phyloP scores from a whole-genome alignment of 139 green algal genomes.

The Coelastrella sp. region DNA sequence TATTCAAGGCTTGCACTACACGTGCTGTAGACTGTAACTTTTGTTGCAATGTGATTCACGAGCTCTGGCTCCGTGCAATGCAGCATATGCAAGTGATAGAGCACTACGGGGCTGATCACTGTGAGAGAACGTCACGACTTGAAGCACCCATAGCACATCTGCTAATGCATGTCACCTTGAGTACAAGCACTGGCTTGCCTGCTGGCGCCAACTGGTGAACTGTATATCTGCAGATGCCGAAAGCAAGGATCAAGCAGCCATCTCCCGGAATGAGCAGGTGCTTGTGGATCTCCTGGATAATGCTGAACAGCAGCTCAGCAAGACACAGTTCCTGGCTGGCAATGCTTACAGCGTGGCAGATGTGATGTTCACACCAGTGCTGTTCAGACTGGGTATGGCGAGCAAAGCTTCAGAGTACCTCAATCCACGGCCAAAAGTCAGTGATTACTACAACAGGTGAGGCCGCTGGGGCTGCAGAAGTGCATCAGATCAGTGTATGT shows the following conservation, averaged over 20 bases:
- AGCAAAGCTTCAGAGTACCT: conserved; percentile 31
- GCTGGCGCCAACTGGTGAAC: background rate
- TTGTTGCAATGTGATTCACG: no score
- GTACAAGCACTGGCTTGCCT: background rate
- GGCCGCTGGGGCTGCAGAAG: background rate
- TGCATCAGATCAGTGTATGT: background rate
- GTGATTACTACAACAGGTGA: conserved; percentile 42
- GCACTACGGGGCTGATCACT: no score
- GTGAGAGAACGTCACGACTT: no score
- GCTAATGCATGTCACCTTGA: no score
- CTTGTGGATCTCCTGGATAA: conserved; percentile 8
- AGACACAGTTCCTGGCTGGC: conserved; percentile 1
- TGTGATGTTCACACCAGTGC: conserved; percentile 40
- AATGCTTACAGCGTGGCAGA: conserved; percentile 37
- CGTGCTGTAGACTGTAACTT: no score
- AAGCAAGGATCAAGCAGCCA: background rate
- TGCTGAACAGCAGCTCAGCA: conserved; percentile 35
- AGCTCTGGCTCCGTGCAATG: no score
- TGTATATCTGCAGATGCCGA: background rate
- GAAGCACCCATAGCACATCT: no score
- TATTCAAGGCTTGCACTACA: no score
- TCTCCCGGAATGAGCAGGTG: background rate
- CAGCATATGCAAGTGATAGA: no score
- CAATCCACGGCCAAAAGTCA: conserved; percentile 32
- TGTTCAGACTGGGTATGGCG: conserved; percentile 45